phyloP scores from a whole-genome alignment of 2,329 filamentous ascomycete species.

The Dactylonectria estremocensis region DNA sequence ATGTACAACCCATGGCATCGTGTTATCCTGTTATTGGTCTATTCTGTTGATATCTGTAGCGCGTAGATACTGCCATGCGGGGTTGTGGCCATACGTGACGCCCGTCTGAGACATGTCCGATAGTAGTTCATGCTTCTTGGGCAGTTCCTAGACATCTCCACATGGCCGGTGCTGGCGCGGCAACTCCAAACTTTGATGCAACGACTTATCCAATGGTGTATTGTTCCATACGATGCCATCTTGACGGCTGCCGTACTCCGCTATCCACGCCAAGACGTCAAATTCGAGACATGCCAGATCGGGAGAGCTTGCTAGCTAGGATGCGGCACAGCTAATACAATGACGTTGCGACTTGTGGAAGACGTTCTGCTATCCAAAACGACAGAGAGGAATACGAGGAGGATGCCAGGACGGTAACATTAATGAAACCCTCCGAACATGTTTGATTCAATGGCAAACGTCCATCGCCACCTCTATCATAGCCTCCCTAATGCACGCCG shows the following conservation, averaged over 20 bases:
- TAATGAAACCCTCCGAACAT: neutral
- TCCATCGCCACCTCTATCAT: constrained; percentile 21
- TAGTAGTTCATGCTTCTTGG: neutral
- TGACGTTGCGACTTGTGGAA: neutral
- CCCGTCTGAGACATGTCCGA: neutral
- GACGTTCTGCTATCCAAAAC: neutral
- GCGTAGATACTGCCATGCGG: too few species aligned
- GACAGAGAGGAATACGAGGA: neutral
- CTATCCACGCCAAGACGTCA: neutral
- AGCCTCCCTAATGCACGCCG: constrained; percentile 18
- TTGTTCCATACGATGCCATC: neutral
- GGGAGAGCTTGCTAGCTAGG: neutral
- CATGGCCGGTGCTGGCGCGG: neutral
- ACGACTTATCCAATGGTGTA: neutral
- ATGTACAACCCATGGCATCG: too few species aligned
- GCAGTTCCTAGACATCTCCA: neutral
- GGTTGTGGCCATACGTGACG: neutral
- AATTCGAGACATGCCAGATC: constrained; percentile 7
- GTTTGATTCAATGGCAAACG: neutral
- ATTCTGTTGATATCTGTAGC: too few species aligned
- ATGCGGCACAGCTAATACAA: constrained; percentile 2
- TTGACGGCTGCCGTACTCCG: neutral
- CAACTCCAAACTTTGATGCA: neutral
- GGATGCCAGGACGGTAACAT: neutral
- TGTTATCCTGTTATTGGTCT: too few species aligned